Conservation (phyloP, 2,329 filamentous ascomycete species). For the Botrytis fabae region DNA sequence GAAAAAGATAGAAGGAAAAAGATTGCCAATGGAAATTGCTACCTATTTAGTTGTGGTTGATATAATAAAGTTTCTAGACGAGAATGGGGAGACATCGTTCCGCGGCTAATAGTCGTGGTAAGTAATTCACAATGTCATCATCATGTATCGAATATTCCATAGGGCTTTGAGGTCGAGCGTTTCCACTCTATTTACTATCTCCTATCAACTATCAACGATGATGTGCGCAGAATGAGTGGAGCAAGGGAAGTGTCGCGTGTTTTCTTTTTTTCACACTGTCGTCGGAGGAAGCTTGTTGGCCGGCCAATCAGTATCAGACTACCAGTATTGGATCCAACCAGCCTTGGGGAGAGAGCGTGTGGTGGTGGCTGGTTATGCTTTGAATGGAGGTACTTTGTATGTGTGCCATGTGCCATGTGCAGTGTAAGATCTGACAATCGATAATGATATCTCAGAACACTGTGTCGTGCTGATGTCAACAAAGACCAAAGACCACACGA, state of each 20-base stretch:
- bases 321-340: neutral
- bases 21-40: neutral
- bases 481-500: neutral
- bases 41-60: neutral
- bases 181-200: neutral
- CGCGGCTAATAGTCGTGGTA: neutral
- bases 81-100: neutral
- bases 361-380: neutral
- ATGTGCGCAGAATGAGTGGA: conserved; percentile 7
- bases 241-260: neutral
- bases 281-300: neutral
- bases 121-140: neutral
- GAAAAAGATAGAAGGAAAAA: neutral
- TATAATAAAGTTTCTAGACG: neutral
- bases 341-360: neutral
- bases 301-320: neutral
- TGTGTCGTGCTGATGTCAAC: neutral
- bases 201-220: neutral
- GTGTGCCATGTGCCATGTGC: neutral
- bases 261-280: neutral
- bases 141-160: neutral
- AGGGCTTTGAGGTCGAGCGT: neutral
- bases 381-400: neutral
- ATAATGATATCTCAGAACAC: neutral
- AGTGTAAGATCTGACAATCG: neutral